Evolutionary conservation across 768 basidiomycete genomes (phyloP).

Genomic region (Tricholoma hemisulphureum): DNA sequence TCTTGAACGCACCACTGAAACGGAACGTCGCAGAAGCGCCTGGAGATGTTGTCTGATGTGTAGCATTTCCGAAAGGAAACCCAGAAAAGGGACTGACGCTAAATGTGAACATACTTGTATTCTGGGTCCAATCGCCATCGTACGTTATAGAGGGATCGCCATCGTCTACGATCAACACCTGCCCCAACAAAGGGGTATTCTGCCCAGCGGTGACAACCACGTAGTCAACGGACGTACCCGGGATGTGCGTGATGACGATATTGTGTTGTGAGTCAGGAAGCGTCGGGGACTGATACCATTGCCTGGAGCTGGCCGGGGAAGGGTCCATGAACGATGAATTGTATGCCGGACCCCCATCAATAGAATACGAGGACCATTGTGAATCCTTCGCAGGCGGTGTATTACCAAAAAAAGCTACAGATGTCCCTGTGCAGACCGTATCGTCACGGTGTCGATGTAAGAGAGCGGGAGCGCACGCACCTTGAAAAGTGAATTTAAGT

Average conservation of each 20-base stretch:
- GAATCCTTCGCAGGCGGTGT: conserved; percentile 5
- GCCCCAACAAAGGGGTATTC: conserved; percentile 17
- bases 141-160: conserved; percentile 18
- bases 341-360: conserved; percentile 16
- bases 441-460: background rate
- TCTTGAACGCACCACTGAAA: conserved; percentile 24
- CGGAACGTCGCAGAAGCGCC: conserved; percentile 23
- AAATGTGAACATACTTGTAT: conserved; percentile 9
- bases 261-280: conserved; percentile 19
- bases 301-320: conserved; percentile 14
- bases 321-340: conserved; percentile 10
- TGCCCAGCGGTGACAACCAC: conserved; percentile 18
- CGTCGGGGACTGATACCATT: conserved; percentile 25
- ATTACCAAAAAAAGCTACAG: conserved; percentile 12
- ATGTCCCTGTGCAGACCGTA: conserved; percentile 6
- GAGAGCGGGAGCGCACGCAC: too few relatives aligned
- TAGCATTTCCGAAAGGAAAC: conserved; percentile 25
- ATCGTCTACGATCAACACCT: conserved; percentile 23
- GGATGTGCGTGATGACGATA: conserved; percentile 15
- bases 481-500: conserved; percentile 6
- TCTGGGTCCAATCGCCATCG: conserved; percentile 16
- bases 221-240: conserved; percentile 22
- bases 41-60: conserved; percentile 17
- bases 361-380: conserved; percentile 15
- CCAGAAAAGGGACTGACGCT: conserved; percentile 11